Percentiles rank a stretch among this genome's conserved stretches.
These are phyloP conservation scores for Chlamydomonas asymmetrica DNA, from an alignment of 139 green algal genomes.

Conservation along the genomic window DNA sequence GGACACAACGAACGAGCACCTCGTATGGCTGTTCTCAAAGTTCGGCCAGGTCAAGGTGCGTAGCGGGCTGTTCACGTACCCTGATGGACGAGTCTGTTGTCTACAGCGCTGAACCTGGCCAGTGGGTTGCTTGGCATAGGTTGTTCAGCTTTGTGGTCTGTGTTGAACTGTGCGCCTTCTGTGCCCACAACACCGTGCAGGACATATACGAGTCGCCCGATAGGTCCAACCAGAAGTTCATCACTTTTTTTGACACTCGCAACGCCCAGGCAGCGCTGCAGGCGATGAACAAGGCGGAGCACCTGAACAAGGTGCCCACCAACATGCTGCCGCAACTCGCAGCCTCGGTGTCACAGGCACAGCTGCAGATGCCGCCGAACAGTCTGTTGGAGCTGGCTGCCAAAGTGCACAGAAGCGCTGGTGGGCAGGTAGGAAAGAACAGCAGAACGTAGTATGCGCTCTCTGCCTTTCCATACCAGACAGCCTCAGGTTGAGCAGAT, in stretches of 20 bases:
- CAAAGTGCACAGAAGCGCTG: background rate
- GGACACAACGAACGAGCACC: slow-evolving; percentile 66
- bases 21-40: slow-evolving; percentile 74
- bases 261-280: slow-evolving; percentile 58
- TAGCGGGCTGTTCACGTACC: too few relatives aligned
- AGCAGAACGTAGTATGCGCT: too few relatives aligned
- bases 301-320: slow-evolving; percentile 42
- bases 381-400: slow-evolving; percentile 11
- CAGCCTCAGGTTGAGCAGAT: too few relatives aligned
- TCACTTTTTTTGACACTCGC: slow-evolving; percentile 89
- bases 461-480: too few relatives aligned
- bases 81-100: too few relatives aligned
- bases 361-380: background rate
- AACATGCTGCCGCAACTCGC: slow-evolving; percentile 48
- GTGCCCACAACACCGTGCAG: too few relatives aligned
- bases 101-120: too few relatives aligned
- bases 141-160: too few relatives aligned
- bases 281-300: slow-evolving; percentile 64
- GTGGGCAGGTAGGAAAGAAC: slow-evolving; percentile 8
- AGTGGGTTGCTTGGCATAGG: too few relatives aligned
- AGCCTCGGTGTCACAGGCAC: slow-evolving; percentile 15
- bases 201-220: slow-evolving; percentile 56
- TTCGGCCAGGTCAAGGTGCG: slow-evolving; percentile 90
- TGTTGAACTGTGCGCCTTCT: too few relatives aligned
- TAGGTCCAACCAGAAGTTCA: slow-evolving; percentile 73